A percentile compares a stretch with the other conserved stretches of the same genome.
Conservation (phyloP, 306 rosid species). For the Rosa lucieae region DNA sequence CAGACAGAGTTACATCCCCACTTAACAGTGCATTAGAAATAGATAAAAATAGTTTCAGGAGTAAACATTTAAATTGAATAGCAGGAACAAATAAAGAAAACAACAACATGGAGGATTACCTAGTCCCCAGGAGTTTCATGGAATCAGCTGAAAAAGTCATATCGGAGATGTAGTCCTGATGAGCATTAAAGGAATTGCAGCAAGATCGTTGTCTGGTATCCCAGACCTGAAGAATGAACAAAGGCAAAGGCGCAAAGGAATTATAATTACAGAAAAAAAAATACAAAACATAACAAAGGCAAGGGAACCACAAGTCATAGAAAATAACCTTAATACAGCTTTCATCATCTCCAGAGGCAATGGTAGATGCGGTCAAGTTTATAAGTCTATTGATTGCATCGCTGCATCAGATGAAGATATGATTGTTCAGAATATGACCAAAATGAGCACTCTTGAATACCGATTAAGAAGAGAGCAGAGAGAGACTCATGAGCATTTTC, state of each 20-base stretch:
- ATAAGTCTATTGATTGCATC: constrained; percentile 70
- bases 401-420: constrained; percentile 30
- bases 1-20: constrained; percentile 95
- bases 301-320: constrained; percentile 16
- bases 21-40: constrained; percentile 38
- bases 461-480: neutral
- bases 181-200: constrained; percentile 67
- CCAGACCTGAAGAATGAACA: constrained; percentile 58
- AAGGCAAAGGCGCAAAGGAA: neutral
- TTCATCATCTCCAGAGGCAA: constrained; percentile 88
- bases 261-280: neutral
- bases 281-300: neutral
- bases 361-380: constrained; percentile 63
- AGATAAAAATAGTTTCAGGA: neutral
- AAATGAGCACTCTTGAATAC: neutral
- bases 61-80: neutral
- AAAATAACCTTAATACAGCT: constrained; percentile 76
- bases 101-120: constrained; percentile 41
- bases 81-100: neutral
- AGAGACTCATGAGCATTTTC: constrained; percentile 76
- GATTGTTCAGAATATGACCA: neutral
- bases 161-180: constrained; percentile 78
- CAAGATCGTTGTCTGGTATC: constrained; percentile 85
- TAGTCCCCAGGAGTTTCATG: constrained; percentile 73
- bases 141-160: constrained; percentile 74